These are phyloP conservation scores for Agrocybe praecox DNA, from an alignment of 768 basidiomycete species.

Conservation along the genomic window DNA sequence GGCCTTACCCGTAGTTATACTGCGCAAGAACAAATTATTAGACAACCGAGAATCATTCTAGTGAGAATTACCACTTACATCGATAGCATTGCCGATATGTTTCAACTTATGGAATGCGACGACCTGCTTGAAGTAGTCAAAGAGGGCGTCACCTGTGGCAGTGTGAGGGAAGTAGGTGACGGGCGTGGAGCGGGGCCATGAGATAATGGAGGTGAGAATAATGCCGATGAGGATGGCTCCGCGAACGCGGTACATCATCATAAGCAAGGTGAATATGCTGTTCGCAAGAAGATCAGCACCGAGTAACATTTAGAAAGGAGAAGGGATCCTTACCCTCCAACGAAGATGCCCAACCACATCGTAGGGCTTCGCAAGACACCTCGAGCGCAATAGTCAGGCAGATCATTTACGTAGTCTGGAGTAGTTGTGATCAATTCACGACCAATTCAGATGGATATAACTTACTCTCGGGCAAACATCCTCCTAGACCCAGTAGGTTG, in stretches of 20 bases:
- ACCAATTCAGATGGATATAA: background rate
- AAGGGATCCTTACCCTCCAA: slow-evolving; percentile 63
- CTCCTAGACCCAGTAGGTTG: slow-evolving; percentile 77
- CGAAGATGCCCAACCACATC: slow-evolving; percentile 88
- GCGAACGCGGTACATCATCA: slow-evolving; percentile 85
- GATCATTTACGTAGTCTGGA: slow-evolving; percentile 43
- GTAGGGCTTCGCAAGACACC: slow-evolving; percentile 74
- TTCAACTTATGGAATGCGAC: slow-evolving; percentile 71
- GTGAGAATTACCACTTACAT: slow-evolving; percentile 44
- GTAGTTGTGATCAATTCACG: background rate
- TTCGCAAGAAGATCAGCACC: slow-evolving; percentile 1
- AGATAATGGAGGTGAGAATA: slow-evolving; percentile 81
- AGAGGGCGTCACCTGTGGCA: slow-evolving; percentile 64
- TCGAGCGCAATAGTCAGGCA: slow-evolving; percentile 62
- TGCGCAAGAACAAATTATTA: slow-evolving; percentile 18
- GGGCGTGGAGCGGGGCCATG: slow-evolving; percentile 82
- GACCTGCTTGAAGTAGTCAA: slow-evolving; percentile 85
- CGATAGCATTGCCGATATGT: slow-evolving; percentile 65
- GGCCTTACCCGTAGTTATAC: slow-evolving; percentile 48
- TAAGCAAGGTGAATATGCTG: slow-evolving; percentile 72
- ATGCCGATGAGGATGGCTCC: slow-evolving; percentile 86
- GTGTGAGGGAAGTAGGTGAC: slow-evolving; percentile 86
- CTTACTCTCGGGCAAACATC: slow-evolving; percentile 60
- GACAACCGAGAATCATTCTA: background rate
- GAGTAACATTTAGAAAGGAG: background rate